Base-by-base conservation (phyloP, 345 rosid species). In the Brassica juncea region DNA sequence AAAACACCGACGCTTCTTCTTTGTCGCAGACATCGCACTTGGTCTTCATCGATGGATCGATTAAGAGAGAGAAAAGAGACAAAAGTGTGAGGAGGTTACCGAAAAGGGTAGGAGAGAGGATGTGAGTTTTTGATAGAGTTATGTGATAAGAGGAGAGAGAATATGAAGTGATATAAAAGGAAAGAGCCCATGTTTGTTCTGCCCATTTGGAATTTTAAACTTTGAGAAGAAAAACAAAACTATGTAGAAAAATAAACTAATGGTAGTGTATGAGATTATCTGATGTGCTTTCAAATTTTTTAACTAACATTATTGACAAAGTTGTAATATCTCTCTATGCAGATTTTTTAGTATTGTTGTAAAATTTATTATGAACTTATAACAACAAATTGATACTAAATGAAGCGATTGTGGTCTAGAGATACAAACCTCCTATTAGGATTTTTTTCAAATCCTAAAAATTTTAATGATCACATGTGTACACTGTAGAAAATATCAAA, bases 1-100 rank as follows among this genome's bases (percentile, higher is more conserved):
- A 93, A 75, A 87, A 93, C 76, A 93, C 92, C 49, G 89, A 77
- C 7, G 97, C 98, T 71, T 85, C 97, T 23, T 84, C 84, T 74
- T 84, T 87, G 59, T 72, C 84, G 79, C 98, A 93, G 44, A 90
- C 94, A 81, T 93, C 97, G 83, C 98, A 93, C 87, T 80, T 94
- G 88, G 91, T 90, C 91, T 89, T 91, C 98, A 93, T 93, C 84
- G 34, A 42, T 27, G 3, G 52, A 63, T 39, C 16, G 71, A 58
- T 2, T 61, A 62, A 39, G 67, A 66, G 54, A 39, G 25, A 54
- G 16, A n/a, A 54, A 16, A 68, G 49, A 61, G 82, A 75, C 1
- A 23, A 23, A 23, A 23, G 25, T 23, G 62, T 14, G 68, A 63
- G 80, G 25, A 76, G 70, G 28, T 54, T 16, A 68, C 61, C 62